Conservation (phyloP, 805 yeast genomes). For the Zygosaccharomyces kombuchaensis region DNA sequence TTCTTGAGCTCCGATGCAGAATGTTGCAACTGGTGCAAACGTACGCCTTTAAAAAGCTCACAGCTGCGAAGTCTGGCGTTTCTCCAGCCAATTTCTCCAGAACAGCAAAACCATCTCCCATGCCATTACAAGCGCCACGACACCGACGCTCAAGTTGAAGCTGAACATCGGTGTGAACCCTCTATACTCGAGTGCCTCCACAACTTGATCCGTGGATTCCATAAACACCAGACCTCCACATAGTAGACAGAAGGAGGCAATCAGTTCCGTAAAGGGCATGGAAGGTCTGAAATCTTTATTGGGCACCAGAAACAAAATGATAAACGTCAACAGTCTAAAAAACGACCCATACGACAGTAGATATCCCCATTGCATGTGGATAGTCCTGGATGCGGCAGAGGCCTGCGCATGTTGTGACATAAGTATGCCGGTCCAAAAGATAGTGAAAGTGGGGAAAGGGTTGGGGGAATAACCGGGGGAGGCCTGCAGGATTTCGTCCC, state of each 20-base stretch:
- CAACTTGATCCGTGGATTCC: constrained; percentile 85
- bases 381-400: constrained; percentile 64
- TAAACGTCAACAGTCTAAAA: constrained; percentile 63
- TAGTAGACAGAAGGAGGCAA: constrained; percentile 72
- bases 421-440: constrained; percentile 92
- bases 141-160: constrained; percentile 78
- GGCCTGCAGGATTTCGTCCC: constrained; percentile 32
- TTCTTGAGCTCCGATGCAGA: not conserved
- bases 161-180: constrained; percentile 89
- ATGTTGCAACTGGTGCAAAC: not conserved
- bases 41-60: not conserved
- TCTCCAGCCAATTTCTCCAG: constrained; percentile 48
- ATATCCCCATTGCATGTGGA: constrained; percentile 92
- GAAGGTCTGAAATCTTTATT: constrained; percentile 42
- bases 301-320: constrained; percentile 46
- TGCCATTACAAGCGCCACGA: constrained; percentile 74
- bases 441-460: constrained; percentile 89
- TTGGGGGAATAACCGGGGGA: constrained; percentile 83
- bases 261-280: constrained; percentile 82
- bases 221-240: constrained; percentile 90
- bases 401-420: constrained; percentile 96
- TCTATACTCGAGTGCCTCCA: constrained; percentile 74
- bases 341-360: constrained; percentile 77
- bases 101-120: constrained; percentile 76
- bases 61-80: constrained; percentile 4